Percentiles rank a stretch among this genome's conserved stretches.
phyloP scores from a whole-genome alignment of 257 asterid genomes.

The Vinca minor region DNA sequence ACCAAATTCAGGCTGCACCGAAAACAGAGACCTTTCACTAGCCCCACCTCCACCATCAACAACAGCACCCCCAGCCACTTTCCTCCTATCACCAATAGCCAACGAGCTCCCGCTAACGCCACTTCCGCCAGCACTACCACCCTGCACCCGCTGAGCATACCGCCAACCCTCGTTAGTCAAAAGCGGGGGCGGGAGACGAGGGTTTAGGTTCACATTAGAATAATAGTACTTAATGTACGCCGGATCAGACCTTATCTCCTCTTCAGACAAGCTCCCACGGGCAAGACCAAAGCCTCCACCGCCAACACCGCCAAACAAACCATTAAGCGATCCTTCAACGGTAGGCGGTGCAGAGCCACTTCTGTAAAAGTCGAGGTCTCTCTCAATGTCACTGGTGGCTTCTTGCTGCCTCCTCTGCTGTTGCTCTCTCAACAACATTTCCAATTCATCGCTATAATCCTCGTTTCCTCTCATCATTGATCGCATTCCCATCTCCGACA shows the following conservation, averaged over 20 bases:
- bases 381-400: slow-evolving; percentile 36
- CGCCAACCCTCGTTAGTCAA: slow-evolving; percentile 44
- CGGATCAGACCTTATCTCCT: slow-evolving; percentile 72
- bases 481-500: slow-evolving; percentile 46
- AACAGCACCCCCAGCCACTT: slow-evolving; percentile 18
- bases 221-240: slow-evolving; percentile 51
- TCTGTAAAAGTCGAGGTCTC: slow-evolving; percentile 42
- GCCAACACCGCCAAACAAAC: slow-evolving; percentile 22
- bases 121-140: slow-evolving; percentile 20
- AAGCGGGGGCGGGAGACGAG: slow-evolving; percentile 58
- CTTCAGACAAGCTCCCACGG: slow-evolving; percentile 28
- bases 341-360: slow-evolving; percentile 75
- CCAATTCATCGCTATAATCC: slow-evolving; percentile 45
- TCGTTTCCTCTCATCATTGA: slow-evolving; percentile 25
- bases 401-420: slow-evolving; percentile 31
- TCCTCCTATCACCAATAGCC: slow-evolving; percentile 51
- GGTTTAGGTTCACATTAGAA: slow-evolving; percentile 60
- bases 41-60: slow-evolving; percentile 25
- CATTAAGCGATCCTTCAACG: slow-evolving; percentile 42
- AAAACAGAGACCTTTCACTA: slow-evolving; percentile 31
- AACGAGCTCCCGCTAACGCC: slow-evolving; percentile 18
- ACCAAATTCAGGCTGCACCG: slow-evolving; percentile 43
- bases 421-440: slow-evolving; percentile 37
- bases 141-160: slow-evolving; percentile 35
- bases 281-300: slow-evolving; percentile 10